Evolutionary conservation across 1,284 basidiomycete genomes (phyloP), one percentile per base, ranked within the genome.

Genomic region (Fomitopsis betulina): DNA sequence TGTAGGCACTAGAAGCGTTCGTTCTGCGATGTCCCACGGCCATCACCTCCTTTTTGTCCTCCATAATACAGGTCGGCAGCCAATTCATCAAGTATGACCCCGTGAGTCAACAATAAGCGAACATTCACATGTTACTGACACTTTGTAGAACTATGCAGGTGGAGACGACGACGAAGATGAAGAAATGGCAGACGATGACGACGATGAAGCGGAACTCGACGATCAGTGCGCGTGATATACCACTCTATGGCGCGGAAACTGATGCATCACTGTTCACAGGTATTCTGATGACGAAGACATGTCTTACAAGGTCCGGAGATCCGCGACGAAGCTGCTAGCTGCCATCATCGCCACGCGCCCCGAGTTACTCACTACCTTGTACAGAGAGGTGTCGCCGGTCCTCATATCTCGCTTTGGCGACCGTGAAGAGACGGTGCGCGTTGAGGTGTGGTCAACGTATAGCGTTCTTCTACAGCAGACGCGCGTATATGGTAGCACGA

Each of bases 211-310:
- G 32, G 89, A 87, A 55, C 81, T 87, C 19, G 91, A 92, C 63
- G 91, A 93, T 64, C 86, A 91, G 84, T 86, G 67, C 65, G 79
- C 72, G 13, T 30, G 13, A 21, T 3, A n/a, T 3, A 27, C 17
- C 25, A 17, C 10, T 5, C 19, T 15, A 19, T 17, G 7, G 27
- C 33, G 1, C 32, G 19, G 5, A 30, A 30, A 21, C 49, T 51
- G 9, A 47, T 47, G 19, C 23, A 27, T 12, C 52, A 3, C 27
- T 21, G 37, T 19, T 47, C 39, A 55, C 62, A 94, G 91, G 63
- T 98, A 98, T 71, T 94, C 94, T 7, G 96, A 99, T 67, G 96
- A 99, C 64, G 97, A 99, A 70, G 97, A 99, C 70, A 91, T 93
- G n/a, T 98, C 96, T 0, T 99, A 98, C 85, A 98, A 98, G 75